Evolutionary conservation across 495 filamentous ascomycete genomes (phyloP).

Genomic region (Cercophora sp.): DNA sequence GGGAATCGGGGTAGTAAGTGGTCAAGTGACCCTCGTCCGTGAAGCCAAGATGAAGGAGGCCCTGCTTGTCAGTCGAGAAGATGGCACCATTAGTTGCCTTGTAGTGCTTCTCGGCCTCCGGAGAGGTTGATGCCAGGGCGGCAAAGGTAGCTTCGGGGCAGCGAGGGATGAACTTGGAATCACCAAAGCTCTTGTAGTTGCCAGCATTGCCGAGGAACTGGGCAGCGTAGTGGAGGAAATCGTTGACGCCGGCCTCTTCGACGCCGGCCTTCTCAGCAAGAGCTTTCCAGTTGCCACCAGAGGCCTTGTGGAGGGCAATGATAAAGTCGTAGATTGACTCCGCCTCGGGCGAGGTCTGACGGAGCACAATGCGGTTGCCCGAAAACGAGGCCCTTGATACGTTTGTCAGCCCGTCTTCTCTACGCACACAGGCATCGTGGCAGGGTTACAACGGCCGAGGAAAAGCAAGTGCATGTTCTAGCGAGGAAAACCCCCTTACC

Average conservation of each 20-base stretch:
- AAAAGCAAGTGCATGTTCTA: not conserved
- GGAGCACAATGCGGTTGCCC: slow-evolving; percentile 78
- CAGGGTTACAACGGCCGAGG: slow-evolving; percentile 5
- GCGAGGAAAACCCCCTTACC: slow-evolving; percentile 44
- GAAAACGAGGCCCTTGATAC: slow-evolving; percentile 71
- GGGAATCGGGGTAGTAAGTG: slow-evolving; percentile 87
- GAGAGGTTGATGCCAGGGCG: slow-evolving; percentile 62
- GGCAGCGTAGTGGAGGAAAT: slow-evolving; percentile 81
- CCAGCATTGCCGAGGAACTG: slow-evolving; percentile 88
- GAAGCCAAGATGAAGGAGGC: slow-evolving; percentile 82
- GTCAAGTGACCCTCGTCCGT: slow-evolving; percentile 78
- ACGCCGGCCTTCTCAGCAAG: slow-evolving; percentile 67
- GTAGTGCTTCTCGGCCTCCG: slow-evolving; percentile 59
- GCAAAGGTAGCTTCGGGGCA: slow-evolving; percentile 62
- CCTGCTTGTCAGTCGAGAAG: slow-evolving; percentile 63
- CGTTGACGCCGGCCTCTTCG: slow-evolving; percentile 61
- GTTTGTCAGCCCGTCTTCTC: too few species aligned
- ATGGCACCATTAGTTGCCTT: slow-evolving; percentile 68
- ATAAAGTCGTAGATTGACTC: slow-evolving; percentile 92
- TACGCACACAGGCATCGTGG: too few species aligned
- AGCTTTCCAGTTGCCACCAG: slow-evolving; percentile 72
- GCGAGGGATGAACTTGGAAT: slow-evolving; percentile 89
- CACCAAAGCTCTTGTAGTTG: slow-evolving; percentile 96
- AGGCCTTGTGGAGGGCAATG: slow-evolving; percentile 67
- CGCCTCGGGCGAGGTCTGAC: slow-evolving; percentile 86